Evolutionary conservation across 2,329 filamentous ascomycete genomes (phyloP).

Genomic region (Xylaria sp.): DNA sequence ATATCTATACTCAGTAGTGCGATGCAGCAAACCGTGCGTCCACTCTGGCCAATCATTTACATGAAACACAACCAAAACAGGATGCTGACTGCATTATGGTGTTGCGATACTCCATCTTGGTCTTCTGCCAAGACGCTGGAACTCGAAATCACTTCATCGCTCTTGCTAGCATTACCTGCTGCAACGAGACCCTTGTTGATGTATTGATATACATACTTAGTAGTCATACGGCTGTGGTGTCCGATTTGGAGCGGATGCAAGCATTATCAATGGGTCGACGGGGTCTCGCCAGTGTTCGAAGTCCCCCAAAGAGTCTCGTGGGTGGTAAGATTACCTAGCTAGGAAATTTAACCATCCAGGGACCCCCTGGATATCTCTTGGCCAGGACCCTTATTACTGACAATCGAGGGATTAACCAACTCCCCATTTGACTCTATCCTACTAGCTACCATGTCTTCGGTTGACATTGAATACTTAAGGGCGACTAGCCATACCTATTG

Average conservation of each 20-base stretch:
- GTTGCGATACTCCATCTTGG: not conserved
- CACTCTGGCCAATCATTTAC: not conserved
- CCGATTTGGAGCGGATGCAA: not conserved
- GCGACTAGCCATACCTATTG: not conserved
- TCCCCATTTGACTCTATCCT: not conserved
- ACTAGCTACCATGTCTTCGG: not conserved
- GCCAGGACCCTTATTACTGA: not conserved
- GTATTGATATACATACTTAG: not conserved
- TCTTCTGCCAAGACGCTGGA: not conserved
- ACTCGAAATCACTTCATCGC: not conserved
- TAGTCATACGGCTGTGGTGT: not conserved
- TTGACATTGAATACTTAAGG: not conserved
- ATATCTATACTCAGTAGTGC: conserved; percentile 4
- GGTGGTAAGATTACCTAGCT: not conserved
- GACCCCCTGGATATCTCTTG: not conserved
- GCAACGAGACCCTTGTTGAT: not conserved
- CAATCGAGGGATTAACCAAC: not conserved
- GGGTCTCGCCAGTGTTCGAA: not conserved
- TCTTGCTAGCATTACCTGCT: not conserved
- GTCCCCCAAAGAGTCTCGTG: not conserved
- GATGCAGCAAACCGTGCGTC: not conserved
- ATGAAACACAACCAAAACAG: not conserved
- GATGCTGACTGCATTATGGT: not conserved
- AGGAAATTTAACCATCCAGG: not conserved
- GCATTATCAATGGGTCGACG: not conserved